Conservation (phyloP, 1,284 basidiomycete genomes). For the Chondrostereum purpureum region DNA sequence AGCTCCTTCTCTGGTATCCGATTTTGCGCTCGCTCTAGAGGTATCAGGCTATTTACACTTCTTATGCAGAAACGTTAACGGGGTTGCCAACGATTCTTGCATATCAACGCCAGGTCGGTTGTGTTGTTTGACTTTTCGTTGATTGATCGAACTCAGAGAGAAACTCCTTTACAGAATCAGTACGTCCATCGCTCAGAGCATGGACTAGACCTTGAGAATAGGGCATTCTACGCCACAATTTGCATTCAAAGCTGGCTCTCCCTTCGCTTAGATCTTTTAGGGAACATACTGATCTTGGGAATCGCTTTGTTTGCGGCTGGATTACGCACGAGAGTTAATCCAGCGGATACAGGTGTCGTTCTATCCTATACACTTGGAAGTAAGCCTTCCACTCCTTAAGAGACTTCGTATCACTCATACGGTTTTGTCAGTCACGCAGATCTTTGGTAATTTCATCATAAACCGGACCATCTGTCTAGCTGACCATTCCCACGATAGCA, state of each 20-base stretch:
- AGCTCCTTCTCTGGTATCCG: constrained; percentile 30
- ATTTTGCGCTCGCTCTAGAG: too few species aligned
- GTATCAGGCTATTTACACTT: neutral
- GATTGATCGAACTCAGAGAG: too few species aligned
- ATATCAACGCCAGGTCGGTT: constrained; percentile 32
- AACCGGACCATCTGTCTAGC: too few species aligned
- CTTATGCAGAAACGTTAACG: constrained; percentile 11
- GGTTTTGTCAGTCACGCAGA: constrained; percentile 39
- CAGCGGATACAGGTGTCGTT: constrained; percentile 54
- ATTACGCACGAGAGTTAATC: constrained; percentile 28
- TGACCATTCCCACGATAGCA: constrained; percentile 31
- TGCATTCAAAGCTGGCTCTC: constrained; percentile 57
- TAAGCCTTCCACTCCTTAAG: too few species aligned
- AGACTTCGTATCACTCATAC: too few species aligned
- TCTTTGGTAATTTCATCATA: too few species aligned
- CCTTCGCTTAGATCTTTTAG: constrained; percentile 59
- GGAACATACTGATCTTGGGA: constrained; percentile 62
- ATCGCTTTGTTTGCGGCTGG: constrained; percentile 65
- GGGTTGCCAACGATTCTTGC: constrained; percentile 27
- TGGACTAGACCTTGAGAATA: constrained; percentile 67
- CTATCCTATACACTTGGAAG: constrained; percentile 56
- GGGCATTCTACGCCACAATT: constrained; percentile 76
- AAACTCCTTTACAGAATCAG: constrained; percentile 26
- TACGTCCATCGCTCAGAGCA: constrained; percentile 46
- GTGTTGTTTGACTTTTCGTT: too few species aligned